Evolutionary conservation across 2,329 filamentous ascomycete genomes (phyloP).

Genomic region (Botryosphaeria dothidea): DNA sequence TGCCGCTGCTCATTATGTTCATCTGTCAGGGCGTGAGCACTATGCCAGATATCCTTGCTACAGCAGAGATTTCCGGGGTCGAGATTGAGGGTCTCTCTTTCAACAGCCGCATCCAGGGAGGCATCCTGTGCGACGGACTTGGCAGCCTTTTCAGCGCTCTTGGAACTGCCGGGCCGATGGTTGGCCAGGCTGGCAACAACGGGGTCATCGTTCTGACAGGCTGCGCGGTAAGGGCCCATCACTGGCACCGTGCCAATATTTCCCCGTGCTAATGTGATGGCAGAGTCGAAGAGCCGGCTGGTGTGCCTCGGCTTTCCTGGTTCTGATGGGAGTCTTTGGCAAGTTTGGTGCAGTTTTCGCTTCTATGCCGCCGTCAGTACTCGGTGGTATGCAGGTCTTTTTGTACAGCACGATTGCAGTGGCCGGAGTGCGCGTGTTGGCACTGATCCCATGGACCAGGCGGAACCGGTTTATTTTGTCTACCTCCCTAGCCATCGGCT

Average conservation of each 20-base stretch:
- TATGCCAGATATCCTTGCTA: slow-evolving; percentile 38
- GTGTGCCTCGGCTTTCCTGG: slow-evolving; percentile 30
- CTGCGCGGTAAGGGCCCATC: slow-evolving; percentile 24
- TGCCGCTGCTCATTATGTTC: slow-evolving; percentile 33
- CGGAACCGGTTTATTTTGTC: slow-evolving; percentile 32
- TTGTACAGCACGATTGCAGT: slow-evolving; percentile 32
- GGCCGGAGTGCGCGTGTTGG: slow-evolving; percentile 30
- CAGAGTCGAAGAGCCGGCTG: slow-evolving; percentile 29
- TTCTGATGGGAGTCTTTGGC: slow-evolving; percentile 31
- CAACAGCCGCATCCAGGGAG: slow-evolving; percentile 30
- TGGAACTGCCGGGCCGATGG: slow-evolving; percentile 31
- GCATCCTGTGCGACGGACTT: slow-evolving; percentile 31
- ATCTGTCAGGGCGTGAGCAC: slow-evolving; percentile 33
- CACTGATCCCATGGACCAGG: slow-evolving; percentile 30
- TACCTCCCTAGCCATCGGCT: slow-evolving; percentile 29
- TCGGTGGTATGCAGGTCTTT: slow-evolving; percentile 48
- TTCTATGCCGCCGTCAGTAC: slow-evolving; percentile 39
- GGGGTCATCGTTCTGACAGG: slow-evolving; percentile 32
- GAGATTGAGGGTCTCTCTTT: slow-evolving; percentile 32
- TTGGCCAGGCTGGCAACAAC: slow-evolving; percentile 32
- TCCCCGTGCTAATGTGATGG: neutral
- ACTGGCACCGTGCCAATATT: neutral
- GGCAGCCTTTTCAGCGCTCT: slow-evolving; percentile 31
- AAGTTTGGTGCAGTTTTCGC: slow-evolving; percentile 33
- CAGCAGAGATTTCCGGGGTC: slow-evolving; percentile 29